phyloP scores from a whole-genome alignment of 2,329 filamentous ascomycete genomes.

The Trichoderma endophyticum region DNA sequence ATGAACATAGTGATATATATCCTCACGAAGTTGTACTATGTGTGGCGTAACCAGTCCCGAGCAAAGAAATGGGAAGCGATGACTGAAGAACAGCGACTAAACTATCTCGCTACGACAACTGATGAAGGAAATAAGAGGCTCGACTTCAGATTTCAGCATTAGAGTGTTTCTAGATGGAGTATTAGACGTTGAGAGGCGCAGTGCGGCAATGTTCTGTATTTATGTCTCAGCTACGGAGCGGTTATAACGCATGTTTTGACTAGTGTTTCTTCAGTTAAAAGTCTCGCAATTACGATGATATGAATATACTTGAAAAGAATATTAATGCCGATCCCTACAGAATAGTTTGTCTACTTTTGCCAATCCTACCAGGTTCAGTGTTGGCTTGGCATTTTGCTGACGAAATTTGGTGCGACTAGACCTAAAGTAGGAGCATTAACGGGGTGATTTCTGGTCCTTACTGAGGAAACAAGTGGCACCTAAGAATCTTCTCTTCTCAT shows the following conservation, averaged over 20 bases:
- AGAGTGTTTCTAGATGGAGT: conserved; percentile 12
- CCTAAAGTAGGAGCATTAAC: background rate
- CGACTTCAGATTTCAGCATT: conserved; percentile 53
- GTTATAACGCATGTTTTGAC: background rate
- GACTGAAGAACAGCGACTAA: conserved; percentile 43
- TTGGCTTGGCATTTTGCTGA: background rate
- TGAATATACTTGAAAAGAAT: background rate
- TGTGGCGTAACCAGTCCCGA: conserved; percentile 45
- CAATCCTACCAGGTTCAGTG: background rate
- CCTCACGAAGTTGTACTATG: conserved; percentile 45
- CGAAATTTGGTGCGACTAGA: background rate
- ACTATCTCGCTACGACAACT: conserved; percentile 47
- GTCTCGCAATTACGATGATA: background rate
- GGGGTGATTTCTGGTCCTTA: background rate
- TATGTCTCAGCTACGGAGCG: background rate
- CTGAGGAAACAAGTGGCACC: background rate
- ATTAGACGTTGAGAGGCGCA: background rate
- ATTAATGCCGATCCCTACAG: background rate
- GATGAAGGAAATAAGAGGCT: conserved; percentile 54
- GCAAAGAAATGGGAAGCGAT: conserved; percentile 43
- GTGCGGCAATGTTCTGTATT: background rate
- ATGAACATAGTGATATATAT: conserved; percentile 47
- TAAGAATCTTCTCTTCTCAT: background rate
- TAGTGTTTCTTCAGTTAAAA: background rate
- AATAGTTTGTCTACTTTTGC: background rate